Conservation (phyloP, 169 alveolate species). For the Plasmodium adleri region DNA sequence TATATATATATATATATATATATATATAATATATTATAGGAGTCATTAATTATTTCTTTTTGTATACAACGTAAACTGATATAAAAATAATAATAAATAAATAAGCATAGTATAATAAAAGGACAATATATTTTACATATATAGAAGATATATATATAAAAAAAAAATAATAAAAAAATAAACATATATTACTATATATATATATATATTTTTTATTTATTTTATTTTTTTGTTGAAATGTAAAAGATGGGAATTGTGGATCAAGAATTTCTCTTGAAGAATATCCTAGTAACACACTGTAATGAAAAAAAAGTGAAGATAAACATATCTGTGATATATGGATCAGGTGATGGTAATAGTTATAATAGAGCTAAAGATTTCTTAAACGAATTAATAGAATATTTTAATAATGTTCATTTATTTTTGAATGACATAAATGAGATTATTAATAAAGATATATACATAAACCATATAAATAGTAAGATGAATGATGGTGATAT, state of each 20-base stretch:
- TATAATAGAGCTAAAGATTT: conserved; percentile 29
- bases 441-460: conserved; percentile 2
- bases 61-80: too few species aligned
- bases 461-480: neutral
- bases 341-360: conserved; percentile 38
- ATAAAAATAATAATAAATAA: neutral
- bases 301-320: conserved; percentile 30
- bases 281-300: neutral
- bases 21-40: too few species aligned
- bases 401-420: conserved; percentile 21
- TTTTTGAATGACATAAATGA: conserved; percentile 17
- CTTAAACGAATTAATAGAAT: conserved; percentile 53
- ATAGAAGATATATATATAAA: neutral
- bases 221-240: too few species aligned
- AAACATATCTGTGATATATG: conserved; percentile 32
- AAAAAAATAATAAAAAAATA: conserved; percentile 1
- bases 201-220: too few species aligned
- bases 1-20: too few species aligned
- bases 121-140: neutral
- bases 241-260: too few species aligned
- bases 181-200: neutral
- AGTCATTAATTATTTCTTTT: too few species aligned
- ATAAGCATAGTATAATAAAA: neutral
- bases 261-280: neutral
- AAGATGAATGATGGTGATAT: too few species aligned